Base-by-base conservation (phyloP, 2,329 filamentous ascomycete genomes). In the Aureobasidium lini region DNA sequence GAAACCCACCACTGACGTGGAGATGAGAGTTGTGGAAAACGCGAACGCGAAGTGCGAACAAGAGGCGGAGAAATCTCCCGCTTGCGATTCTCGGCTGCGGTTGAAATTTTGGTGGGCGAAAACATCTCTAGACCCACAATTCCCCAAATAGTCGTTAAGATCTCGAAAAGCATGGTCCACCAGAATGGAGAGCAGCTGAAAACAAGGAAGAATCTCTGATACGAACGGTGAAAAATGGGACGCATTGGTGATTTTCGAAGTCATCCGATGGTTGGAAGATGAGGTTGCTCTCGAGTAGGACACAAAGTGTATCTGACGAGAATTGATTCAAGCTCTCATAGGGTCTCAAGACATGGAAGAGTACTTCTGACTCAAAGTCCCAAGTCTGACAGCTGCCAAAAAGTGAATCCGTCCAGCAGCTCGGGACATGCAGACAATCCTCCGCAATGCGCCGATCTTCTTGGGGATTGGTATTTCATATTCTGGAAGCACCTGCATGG, bases 301-400 rank as follows among this genome's bases (percentile, higher is more conserved):
- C 10, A 13, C 8, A 29, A 40, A 31, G 23, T 1, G 10, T 40
- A 31, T 40, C 18, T 31, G 15, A 18, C 7, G 3, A 16, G 6
- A 10, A 18, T 29, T 13, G 48, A 50, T 15, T 50, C 47, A 50
- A 29, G 15, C 16, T 3, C 23, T 16, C 9, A 29, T 34, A 39
- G 36, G 48, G 48, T 52, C 32, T 40, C 16, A 18, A n/a, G 36
- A 23, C 23, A 23, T 23, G 23, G 10, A 29, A 11, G 29, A 52
- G 13, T 23, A 7, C 11, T 43, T 8, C 29, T 46, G 40, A 56
- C 52, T 44, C 16, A 29, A 34, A n/a, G 23, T 23, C 23, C 23
- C 23, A 23, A 31, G 18, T 4, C 7, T 57, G 53, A 57, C 53
- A 57, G 42, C 42, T 47, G 53, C 53, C 53, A 57, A 39, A 57